Conservation (phyloP, 148 eudicot species). For the Amaranthus hypochondriacus region DNA sequence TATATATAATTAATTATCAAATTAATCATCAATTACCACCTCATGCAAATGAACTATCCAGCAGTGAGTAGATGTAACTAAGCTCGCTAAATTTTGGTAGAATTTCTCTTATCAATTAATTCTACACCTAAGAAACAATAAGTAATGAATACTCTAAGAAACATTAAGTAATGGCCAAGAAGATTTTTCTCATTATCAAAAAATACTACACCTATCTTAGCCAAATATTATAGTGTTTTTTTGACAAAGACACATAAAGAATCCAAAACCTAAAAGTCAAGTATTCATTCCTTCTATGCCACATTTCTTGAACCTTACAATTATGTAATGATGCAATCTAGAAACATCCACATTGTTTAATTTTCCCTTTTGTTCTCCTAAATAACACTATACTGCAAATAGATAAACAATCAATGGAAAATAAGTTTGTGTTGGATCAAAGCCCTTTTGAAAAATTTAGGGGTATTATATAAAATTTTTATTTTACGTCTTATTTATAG, state of each 20-base stretch:
- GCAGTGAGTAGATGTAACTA: too few relatives aligned
- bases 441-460: too few relatives aligned
- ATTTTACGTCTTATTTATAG: too few relatives aligned
- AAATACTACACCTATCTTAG: neutral
- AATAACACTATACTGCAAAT: neutral
- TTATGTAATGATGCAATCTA: neutral
- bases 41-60: too few relatives aligned
- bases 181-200: neutral
- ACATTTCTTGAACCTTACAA: neutral
- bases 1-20: too few relatives aligned
- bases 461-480: too few relatives aligned
- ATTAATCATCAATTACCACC: too few relatives aligned
- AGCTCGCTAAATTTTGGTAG: too few relatives aligned
- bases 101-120: too few relatives aligned
- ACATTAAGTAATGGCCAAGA: neutral
- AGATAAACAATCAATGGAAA: too few relatives aligned
- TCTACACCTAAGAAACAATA: too few relatives aligned
- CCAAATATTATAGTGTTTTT: neutral
- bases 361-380: neutral
- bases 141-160: slow-evolving; percentile 7
- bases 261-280: neutral
- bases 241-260: neutral
- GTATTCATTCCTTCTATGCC: neutral
- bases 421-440: too few relatives aligned
- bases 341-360: neutral